Evolutionary conservation across 805 yeast species (phyloP), one percentile per base, ranked within the genome.

Genomic region (Ogataea pilisensis): DNA sequence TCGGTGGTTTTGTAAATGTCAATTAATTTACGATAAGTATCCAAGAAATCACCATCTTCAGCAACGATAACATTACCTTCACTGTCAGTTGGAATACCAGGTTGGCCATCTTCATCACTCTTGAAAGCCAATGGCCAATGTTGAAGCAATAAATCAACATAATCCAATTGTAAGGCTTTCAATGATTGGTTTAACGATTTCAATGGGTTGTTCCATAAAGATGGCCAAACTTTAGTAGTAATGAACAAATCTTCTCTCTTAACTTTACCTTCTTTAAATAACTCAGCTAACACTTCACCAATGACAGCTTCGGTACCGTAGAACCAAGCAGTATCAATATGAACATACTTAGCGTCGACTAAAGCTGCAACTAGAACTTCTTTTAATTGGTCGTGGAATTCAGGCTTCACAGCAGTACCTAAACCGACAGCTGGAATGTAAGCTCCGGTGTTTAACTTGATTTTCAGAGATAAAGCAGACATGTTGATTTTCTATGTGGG

Each of bases 31-130:
- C 80, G 79, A 46, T 74, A 76, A 14, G 91, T 90, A 31, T 79
- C 77, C n/a, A 91, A 60, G 40, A 50, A 95, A 56, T 89, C 95
- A 18, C 86, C 96, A 42, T 80, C 85, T 64, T 87, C 93, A 33
- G 88, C 95, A 44, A 76, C 76, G 48, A 77, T 75, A 16, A 86
- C 39, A 11, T 63, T 55, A 0, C 73, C 76, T 19, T 64, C 48
- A 3, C 51, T 51, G 44, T 69, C 70, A 29, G 42, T 51, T 6
- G 75, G 75, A 19, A 49, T 50, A 1, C 61, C 35, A 3, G 73
- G 72, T 14, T 42, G 35, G 0, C 74, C 75, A 39, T 68, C 57
- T 24, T 58, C 68, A 46, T 62, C 73, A n/a, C 67, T 62, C 18
- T 60, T 54, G 35, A 70, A 60, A 26, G 66, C 58, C n/a, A 69